phyloP scores from a whole-genome alignment of 2,329 filamentous ascomycete genomes.

The Dichotomopilus funicola region DNA sequence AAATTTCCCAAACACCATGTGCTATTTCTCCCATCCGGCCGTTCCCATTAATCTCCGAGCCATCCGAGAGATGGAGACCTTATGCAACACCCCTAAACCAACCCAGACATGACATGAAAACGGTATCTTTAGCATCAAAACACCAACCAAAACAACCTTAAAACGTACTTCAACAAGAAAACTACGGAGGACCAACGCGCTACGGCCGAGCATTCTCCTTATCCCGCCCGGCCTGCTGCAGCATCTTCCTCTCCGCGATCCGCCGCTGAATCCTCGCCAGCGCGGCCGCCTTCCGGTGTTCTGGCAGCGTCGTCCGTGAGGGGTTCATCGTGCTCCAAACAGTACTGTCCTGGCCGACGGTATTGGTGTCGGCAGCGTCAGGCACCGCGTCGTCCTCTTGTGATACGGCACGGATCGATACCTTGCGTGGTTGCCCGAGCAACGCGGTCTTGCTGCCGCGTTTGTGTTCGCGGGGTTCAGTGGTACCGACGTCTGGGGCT shows the following conservation, averaged over 20 bases:
- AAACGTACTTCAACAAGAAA: neutral
- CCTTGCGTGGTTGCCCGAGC: neutral
- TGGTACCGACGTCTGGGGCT: slow-evolving; percentile 8
- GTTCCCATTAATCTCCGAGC: no score
- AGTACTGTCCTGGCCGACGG: slow-evolving; percentile 23
- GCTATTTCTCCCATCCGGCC: no score
- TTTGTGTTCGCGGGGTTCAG: slow-evolving; percentile 6
- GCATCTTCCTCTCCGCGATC: slow-evolving; percentile 43
- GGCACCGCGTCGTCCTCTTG: slow-evolving; percentile 26
- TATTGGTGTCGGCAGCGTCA: slow-evolving; percentile 35
- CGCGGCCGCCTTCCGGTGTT: slow-evolving; percentile 47
- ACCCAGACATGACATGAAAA: neutral
- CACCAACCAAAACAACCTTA: neutral
- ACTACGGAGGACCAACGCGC: neutral
- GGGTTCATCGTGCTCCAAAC: slow-evolving; percentile 32
- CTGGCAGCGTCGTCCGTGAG: slow-evolving; percentile 40
- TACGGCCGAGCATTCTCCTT: slow-evolving; percentile 48
- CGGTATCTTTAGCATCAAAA: slow-evolving; percentile 13
- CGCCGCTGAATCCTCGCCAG: slow-evolving; percentile 49
- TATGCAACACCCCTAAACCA: no score
- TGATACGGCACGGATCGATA: slow-evolving; percentile 25
- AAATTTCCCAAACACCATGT: no score
- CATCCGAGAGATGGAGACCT: no score
- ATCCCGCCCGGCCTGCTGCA: slow-evolving; percentile 31
- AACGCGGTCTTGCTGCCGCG: neutral